These are phyloP conservation scores for Aurifilum marmelostoma DNA, from an alignment of 2,329 filamentous ascomycete species.

Conservation along the genomic window DNA sequence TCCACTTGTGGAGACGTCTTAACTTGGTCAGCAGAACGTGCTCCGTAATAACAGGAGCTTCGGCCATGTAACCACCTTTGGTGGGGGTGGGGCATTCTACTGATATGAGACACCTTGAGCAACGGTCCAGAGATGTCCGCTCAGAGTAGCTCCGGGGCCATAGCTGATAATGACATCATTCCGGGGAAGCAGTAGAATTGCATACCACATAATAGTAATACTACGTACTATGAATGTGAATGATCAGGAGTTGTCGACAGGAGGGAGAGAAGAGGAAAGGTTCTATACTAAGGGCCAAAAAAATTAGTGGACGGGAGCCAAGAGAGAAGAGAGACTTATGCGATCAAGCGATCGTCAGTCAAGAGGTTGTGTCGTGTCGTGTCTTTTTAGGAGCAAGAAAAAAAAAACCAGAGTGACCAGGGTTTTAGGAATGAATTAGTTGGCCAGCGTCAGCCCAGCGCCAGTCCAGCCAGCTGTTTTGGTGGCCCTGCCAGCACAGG, in stretches of 20 bases:
- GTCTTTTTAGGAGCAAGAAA: neutral
- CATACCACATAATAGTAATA: neutral
- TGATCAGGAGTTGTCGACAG: neutral
- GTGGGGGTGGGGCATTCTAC: neutral
- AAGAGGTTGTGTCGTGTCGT: no score
- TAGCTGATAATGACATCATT: neutral
- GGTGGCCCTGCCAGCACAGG: constrained; percentile 3
- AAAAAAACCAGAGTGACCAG: neutral
- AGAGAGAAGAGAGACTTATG: neutral
- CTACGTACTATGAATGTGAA: neutral
- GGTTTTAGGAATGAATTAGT: neutral
- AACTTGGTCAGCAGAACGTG: neutral
- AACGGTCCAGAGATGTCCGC: neutral
- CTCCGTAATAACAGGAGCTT: constrained; percentile 4
- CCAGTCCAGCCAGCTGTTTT: neutral
- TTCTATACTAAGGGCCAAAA: neutral
- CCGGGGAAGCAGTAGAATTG: neutral
- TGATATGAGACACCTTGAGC: neutral
- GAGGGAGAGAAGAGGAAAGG: neutral
- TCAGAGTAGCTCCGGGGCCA: neutral
- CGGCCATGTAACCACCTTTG: neutral
- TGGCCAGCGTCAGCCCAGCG: neutral
- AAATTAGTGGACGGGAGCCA: neutral
- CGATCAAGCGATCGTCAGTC: neutral
- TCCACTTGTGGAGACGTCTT: neutral